A percentile compares a stretch with the other conserved stretches of the same genome.
These are phyloP conservation scores for Pseudophaeomoniella oleicola DNA, from an alignment of 2,329 filamentous ascomycete genomes.

Conservation along the genomic window DNA sequence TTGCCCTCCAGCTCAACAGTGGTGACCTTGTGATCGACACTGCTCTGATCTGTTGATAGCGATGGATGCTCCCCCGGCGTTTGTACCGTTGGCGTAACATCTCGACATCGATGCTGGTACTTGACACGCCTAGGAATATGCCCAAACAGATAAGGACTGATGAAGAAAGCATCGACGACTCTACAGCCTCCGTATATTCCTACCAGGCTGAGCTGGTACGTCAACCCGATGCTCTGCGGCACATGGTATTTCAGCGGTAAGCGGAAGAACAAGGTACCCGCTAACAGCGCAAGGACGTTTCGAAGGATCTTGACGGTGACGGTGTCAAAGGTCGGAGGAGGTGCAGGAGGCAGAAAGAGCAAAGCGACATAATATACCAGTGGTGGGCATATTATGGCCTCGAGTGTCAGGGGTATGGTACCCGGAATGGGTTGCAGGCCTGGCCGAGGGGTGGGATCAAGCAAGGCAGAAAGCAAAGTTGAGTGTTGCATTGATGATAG, in stretches of 20 bases:
- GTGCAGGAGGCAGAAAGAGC: constrained; percentile 24
- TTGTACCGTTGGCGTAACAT: constrained; percentile 12
- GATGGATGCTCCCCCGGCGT: too few species aligned
- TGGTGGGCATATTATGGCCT: constrained; percentile 24
- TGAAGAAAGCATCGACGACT: constrained; percentile 29
- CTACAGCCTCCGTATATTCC: constrained; percentile 26
- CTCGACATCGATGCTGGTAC: constrained; percentile 21
- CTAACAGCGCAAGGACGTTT: constrained; percentile 21
- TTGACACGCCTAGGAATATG: constrained; percentile 27
- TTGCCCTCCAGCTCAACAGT: too few species aligned
- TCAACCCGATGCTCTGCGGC: constrained; percentile 28
- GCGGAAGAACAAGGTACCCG: constrained; percentile 25
- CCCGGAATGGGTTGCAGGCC: constrained; percentile 27
- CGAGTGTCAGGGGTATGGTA: constrained; percentile 22
- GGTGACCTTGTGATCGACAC: too few species aligned
- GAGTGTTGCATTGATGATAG: too few species aligned
- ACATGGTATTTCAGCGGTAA: constrained; percentile 27
- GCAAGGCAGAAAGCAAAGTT: too few species aligned
- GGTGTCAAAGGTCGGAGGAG: constrained; percentile 19
- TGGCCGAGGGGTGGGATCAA: constrained; percentile 17
- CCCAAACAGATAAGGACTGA: constrained; percentile 23
- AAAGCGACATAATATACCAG: constrained; percentile 28
- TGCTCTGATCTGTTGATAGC: too few species aligned
- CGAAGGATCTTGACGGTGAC: constrained; percentile 17
- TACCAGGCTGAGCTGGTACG: constrained; percentile 28